Evolutionary conservation across 768 basidiomycete genomes (phyloP).

Genomic region (Leccinum arenicola): DNA sequence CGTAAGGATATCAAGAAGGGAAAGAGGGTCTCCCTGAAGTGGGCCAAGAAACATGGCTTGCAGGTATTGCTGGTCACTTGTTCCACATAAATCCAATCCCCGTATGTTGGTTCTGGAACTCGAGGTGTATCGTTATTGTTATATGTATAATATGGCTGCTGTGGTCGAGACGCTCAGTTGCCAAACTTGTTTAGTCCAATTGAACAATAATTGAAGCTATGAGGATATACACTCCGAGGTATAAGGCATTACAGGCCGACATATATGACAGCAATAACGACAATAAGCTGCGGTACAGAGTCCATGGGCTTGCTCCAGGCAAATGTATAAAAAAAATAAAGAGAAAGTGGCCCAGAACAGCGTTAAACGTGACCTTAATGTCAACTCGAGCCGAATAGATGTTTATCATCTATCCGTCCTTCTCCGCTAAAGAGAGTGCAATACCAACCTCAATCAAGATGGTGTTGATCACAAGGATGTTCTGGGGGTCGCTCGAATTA

Average conservation of each 20-base stretch:
- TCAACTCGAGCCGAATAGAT: background rate
- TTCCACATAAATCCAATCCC: constrained; percentile 30
- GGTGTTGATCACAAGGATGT: constrained; percentile 33
- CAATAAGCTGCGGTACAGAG: background rate
- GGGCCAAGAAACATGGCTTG: constrained; percentile 64
- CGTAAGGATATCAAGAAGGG: constrained; percentile 57
- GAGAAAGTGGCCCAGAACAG: background rate
- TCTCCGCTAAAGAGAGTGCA: constrained; percentile 6
- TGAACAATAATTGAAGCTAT: constrained; percentile 2
- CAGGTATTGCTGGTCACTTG: constrained; percentile 61
- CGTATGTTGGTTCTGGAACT: background rate
- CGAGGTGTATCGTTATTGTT: background rate
- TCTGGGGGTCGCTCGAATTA: constrained; percentile 30
- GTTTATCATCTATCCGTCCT: constrained; percentile 2
- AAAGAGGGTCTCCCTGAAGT: constrained; percentile 44
- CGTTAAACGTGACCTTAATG: background rate
- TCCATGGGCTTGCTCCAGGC: constrained; percentile 6
- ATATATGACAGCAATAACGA: background rate
- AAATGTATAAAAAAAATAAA: constrained; percentile 2
- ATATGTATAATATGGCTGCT: background rate
- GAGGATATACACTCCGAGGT: constrained; percentile 14
- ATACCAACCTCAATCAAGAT: constrained; percentile 36
- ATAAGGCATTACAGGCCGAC: constrained; percentile 20
- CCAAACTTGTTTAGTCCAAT: background rate
- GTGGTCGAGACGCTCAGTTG: background rate